Percentiles rank a stretch among this genome's conserved stretches.
phyloP scores from a whole-genome alignment of 805 yeast species.

The Candida easanensis region DNA sequence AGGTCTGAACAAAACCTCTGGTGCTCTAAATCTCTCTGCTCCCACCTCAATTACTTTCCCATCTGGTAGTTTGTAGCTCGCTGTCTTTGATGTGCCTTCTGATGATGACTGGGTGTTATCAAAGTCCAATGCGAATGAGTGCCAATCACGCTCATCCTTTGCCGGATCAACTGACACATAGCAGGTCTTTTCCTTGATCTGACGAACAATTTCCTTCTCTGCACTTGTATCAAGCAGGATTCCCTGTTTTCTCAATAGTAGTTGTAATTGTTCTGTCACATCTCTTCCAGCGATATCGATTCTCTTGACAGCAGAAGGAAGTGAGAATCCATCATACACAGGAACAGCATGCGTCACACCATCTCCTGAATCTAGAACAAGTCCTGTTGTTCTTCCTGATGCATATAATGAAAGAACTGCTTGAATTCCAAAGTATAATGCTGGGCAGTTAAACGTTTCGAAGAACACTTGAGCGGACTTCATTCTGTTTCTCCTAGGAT shows the following conservation, averaged over 20 bases:
- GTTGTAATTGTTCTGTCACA: conserved; percentile 70
- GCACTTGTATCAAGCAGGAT: conserved; percentile 62
- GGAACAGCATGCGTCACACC: conserved; percentile 90
- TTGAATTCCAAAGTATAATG: conserved; percentile 91
- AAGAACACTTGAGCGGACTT: conserved; percentile 88
- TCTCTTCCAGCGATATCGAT: conserved; percentile 86
- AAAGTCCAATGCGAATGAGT: conserved; percentile 11
- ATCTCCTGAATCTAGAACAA: conserved; percentile 89
- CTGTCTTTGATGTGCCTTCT: conserved; percentile 15
- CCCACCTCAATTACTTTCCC: conserved; percentile 69
- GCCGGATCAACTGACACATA: conserved; percentile 56
- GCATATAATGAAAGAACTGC: conserved; percentile 86
- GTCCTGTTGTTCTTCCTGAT: conserved; percentile 86
- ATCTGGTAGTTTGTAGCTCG: conserved; percentile 70
- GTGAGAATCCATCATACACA: conserved; percentile 82
- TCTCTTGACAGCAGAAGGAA: conserved; percentile 69
- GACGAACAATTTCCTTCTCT: conserved; percentile 77
- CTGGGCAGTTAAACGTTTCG: conserved; percentile 84
- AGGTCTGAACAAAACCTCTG: conserved; percentile 84
- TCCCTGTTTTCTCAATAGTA: conserved; percentile 70
- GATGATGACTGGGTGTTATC: conserved; percentile 10
- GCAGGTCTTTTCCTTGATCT: conserved; percentile 74
- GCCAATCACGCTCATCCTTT: conserved; percentile 52
- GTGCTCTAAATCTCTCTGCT: conserved; percentile 65
- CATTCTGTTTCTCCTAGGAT: conserved; percentile 82